Evolutionary conservation across 129 eudicot species (phyloP).

Genomic region (Lonicera japonica): DNA sequence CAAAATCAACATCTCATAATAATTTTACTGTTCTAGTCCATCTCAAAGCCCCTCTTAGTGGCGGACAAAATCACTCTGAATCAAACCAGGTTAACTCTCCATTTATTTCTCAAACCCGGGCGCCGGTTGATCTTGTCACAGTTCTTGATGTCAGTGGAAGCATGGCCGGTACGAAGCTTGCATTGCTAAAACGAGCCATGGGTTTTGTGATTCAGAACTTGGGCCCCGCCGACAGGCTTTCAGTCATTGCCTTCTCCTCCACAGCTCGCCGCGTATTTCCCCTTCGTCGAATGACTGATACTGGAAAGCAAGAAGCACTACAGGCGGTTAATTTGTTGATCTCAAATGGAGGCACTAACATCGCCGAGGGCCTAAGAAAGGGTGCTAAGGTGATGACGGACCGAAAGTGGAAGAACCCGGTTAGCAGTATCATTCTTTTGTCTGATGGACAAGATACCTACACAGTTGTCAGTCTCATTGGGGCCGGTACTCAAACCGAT

Average conservation of each 20-base stretch:
- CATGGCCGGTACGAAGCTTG: constrained; percentile 92
- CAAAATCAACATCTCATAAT: constrained; percentile 31
- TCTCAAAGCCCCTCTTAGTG: constrained; percentile 62
- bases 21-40: constrained; percentile 58
- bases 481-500: constrained; percentile 11
- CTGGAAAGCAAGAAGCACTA: constrained; percentile 62
- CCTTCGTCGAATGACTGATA: constrained; percentile 65
- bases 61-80: constrained; percentile 11
- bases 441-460: constrained; percentile 97
- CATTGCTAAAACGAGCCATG: constrained; percentile 82
- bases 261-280: constrained; percentile 75
- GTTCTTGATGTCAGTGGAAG: constrained; percentile 93
- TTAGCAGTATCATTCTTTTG: constrained; percentile 64
- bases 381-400: constrained; percentile 71
- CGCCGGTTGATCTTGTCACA: constrained; percentile 77
- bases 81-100: constrained; percentile 6
- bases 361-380: constrained; percentile 68
- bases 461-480: constrained; percentile 37
- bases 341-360: constrained; percentile 84
- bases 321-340: constrained; percentile 61
- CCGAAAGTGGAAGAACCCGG: constrained; percentile 59
- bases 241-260: constrained; percentile 84
- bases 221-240: constrained; percentile 71
- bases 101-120: constrained; percentile 32
- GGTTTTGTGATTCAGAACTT: constrained; percentile 81